These are phyloP conservation scores for Orbilia quercus DNA, from an alignment of 2,329 filamentous ascomycete genomes.

Conservation along the genomic window DNA sequence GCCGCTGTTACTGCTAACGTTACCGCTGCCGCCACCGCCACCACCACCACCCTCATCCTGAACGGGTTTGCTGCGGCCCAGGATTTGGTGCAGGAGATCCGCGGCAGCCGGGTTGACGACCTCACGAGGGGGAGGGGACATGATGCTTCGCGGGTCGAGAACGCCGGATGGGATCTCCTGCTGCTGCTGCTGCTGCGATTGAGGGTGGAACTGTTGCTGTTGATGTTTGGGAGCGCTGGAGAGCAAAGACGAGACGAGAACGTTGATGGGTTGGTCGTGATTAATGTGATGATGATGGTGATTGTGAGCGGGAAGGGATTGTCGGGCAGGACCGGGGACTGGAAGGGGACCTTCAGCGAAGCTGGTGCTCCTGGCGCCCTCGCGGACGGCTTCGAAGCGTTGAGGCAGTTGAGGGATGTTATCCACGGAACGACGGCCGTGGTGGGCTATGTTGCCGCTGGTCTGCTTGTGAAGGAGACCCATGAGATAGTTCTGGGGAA, in stretches of 20 bases:
- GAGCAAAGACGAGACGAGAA: constrained; percentile 46
- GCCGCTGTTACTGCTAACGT: no score
- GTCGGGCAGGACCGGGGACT: constrained; percentile 16
- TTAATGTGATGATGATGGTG: no score
- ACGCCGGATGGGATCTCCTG: constrained; percentile 56
- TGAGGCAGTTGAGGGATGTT: constrained; percentile 49
- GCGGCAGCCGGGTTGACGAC: constrained; percentile 73
- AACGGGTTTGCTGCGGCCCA: constrained; percentile 75
- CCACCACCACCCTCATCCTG: constrained; percentile 54
- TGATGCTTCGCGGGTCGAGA: constrained; percentile 68
- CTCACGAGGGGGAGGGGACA: constrained; percentile 62
- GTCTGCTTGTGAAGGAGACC: constrained; percentile 50
- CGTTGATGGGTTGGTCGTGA: constrained; percentile 46
- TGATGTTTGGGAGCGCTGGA: constrained; percentile 52
- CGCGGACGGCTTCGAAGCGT: constrained; percentile 47
- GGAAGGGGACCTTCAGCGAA: constrained; percentile 42
- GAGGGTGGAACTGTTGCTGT: no score
- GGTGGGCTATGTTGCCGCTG: constrained; percentile 40
- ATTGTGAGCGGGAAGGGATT: constrained; percentile 38
- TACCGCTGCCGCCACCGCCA: no score
- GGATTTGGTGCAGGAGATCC: constrained; percentile 83
- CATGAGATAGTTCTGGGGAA: constrained; percentile 55
- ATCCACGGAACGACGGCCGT: constrained; percentile 49
- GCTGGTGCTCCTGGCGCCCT: constrained; percentile 49
- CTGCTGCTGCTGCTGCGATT: constrained; percentile 8